phyloP scores from a whole-genome alignment of 2,329 filamentous ascomycete species.

The Mollisiaceae sp. region DNA sequence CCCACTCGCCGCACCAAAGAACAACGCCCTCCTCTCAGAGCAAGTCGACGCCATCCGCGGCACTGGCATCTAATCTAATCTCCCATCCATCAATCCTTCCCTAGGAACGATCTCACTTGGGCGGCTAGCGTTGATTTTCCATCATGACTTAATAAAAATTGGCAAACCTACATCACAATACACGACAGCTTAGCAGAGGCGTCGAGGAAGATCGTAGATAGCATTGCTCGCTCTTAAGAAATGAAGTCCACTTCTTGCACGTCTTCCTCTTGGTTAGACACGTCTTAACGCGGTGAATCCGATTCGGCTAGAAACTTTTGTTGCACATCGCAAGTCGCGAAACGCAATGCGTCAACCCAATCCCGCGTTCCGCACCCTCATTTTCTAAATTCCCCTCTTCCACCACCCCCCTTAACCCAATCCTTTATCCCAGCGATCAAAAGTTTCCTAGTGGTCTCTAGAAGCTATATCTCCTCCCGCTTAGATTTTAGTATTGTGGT shows the following conservation, averaged over 20 bases:
- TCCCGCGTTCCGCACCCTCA: background rate
- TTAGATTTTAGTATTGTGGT: background rate
- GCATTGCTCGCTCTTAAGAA: conserved; percentile 4
- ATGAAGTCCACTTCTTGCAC: background rate
- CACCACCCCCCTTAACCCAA: background rate
- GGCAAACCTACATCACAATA: background rate
- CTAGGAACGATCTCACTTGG: background rate
- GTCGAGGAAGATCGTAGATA: conserved; percentile 19
- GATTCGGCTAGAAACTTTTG: background rate
- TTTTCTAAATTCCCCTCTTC: background rate
- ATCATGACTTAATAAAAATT: background rate
- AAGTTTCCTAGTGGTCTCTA: background rate
- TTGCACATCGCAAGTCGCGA: background rate
- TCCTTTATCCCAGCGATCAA: background rate
- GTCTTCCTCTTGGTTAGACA: background rate
- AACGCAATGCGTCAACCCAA: background rate
- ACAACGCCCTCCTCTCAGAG: conserved; percentile 42
- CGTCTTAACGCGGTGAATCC: too few relatives aligned
- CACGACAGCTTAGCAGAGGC: conserved; percentile 1
- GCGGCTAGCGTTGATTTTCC: conserved; percentile 12
- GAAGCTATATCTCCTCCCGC: background rate
- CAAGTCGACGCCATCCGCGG: conserved; percentile 43
- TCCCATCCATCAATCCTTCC: background rate
- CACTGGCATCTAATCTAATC: conserved; percentile 32
- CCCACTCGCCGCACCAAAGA: conserved; percentile 57